Evolutionary conservation across 371 early-diverging fungal species (phyloP), one percentile per base, ranked within the genome.

Genomic region (Haplosporangium sp.): DNA sequence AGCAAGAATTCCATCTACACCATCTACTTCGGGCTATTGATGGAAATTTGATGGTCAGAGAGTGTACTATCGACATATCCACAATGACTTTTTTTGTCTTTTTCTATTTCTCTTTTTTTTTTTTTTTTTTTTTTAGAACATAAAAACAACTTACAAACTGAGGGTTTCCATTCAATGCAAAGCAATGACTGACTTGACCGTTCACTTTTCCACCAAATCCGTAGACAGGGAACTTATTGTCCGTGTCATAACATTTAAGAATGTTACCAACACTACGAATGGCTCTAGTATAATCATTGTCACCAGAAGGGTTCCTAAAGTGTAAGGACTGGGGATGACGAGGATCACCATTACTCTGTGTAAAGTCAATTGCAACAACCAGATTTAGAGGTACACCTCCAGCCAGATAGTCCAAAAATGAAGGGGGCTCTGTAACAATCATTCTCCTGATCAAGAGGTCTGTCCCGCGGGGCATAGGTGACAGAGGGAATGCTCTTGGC

Each of bases 131-230:
- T n/a, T 20, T 15, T 62, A 9, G 34, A 56, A 56, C 15, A 17
- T 15, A 8, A 10, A 34, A 37, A 27, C 6, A 17, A 61, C 67
- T 57, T 67, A 84, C 83, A 50, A 71, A 76, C 56, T 74, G 69
- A 8, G 72, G 69, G 72, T 88, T 79, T 15, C 82, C 83, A 64
- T 87, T 88, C n/a, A 89, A 72, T 3, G 86, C 77, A 65, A 85
- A 86, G 59, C 82, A 84, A 52, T 88, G 88, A 34, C 77, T 85
- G 47, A 87, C 82, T 47, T 74, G 62, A 1, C 82, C 84, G 58
- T 85, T 83, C 52, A 89, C 75, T 64, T 75, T 84, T 13, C 85
- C 88, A 34, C 89, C 89, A 73, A 89, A 89, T 13, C 89, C 89
- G 61, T 85, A 88, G 15, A 79, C 82, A 4, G 85, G 84, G 38